Conservation (phyloP, 306 rosid species). For the Cucurbita pepo region DNA sequence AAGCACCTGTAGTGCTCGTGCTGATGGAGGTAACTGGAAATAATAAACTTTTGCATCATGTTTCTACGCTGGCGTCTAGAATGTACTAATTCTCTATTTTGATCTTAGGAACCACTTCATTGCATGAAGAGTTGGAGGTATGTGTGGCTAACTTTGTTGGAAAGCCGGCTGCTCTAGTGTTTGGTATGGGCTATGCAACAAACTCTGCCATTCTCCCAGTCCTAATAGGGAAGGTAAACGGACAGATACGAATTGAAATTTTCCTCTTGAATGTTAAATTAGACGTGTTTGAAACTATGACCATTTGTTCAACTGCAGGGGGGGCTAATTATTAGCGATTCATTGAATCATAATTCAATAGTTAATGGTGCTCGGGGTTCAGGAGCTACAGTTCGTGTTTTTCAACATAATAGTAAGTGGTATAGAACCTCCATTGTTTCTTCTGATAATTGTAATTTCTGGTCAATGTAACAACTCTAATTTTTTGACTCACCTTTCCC, state of each 20-base stretch:
- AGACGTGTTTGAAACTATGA: background rate
- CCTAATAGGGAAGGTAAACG: slow-evolving; percentile 51
- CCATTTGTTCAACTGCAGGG: slow-evolving; percentile 29
- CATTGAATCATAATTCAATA: slow-evolving; percentile 80
- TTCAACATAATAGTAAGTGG: slow-evolving; percentile 62
- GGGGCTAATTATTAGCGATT: slow-evolving; percentile 77
- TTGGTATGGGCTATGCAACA: slow-evolving; percentile 89
- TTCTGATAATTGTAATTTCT: background rate
- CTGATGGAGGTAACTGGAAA: slow-evolving; percentile 49
- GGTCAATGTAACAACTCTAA: background rate
- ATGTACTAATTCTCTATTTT: background rate
- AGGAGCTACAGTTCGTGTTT: slow-evolving; percentile 80
- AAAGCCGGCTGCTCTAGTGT: slow-evolving; percentile 71
- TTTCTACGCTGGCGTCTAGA: background rate
- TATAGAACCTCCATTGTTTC: background rate
- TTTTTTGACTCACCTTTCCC: slow-evolving; percentile 1
- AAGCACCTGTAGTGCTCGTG: slow-evolving; percentile 80
- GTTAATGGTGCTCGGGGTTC: slow-evolving; percentile 93
- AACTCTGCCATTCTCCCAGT: slow-evolving; percentile 86
- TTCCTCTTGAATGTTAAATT: background rate
- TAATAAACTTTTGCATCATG: slow-evolving; percentile 2
- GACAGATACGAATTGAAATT: background rate
- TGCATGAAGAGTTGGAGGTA: slow-evolving; percentile 59
- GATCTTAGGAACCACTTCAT: slow-evolving; percentile 41
- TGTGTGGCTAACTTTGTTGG: slow-evolving; percentile 53